Conservation (phyloP, 2,329 filamentous ascomycete species). For the Monosporascus sp. region DNA sequence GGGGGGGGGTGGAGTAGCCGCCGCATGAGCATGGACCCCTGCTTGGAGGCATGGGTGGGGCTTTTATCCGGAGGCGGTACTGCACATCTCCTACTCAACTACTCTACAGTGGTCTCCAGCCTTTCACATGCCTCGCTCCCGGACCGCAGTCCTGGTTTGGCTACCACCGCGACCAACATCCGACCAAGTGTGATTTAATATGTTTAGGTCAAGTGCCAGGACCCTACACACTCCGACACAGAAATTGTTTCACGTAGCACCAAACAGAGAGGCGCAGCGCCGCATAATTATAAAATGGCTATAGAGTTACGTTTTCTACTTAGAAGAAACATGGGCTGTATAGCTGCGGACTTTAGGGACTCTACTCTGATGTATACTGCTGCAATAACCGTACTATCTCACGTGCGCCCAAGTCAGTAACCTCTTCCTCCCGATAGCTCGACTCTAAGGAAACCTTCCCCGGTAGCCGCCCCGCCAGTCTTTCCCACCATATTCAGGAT, state of each 20-base stretch:
- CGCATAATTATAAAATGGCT: background rate
- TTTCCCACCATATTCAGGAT: constrained; percentile 29
- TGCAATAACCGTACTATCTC: background rate
- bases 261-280: background rate
- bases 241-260: background rate
- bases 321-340: background rate
- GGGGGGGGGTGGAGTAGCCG: background rate
- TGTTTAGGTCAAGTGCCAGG: background rate
- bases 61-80: background rate
- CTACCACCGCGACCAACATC: too few species aligned
- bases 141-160: too few species aligned
- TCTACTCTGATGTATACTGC: background rate
- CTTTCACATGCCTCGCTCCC: too few species aligned
- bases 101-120: too few species aligned
- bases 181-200: background rate
- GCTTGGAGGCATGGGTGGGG: too few species aligned
- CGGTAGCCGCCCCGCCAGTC: background rate
- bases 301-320: background rate
- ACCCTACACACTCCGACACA: background rate
- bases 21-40: too few species aligned
- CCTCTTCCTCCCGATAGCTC: background rate
- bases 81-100: background rate
- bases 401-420: background rate
- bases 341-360: background rate
- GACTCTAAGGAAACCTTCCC: background rate